A percentile compares a stretch with the other conserved stretches of the same genome.
Evolutionary conservation across 345 rosid genomes (phyloP).

Genomic region (Ricinus communis): DNA sequence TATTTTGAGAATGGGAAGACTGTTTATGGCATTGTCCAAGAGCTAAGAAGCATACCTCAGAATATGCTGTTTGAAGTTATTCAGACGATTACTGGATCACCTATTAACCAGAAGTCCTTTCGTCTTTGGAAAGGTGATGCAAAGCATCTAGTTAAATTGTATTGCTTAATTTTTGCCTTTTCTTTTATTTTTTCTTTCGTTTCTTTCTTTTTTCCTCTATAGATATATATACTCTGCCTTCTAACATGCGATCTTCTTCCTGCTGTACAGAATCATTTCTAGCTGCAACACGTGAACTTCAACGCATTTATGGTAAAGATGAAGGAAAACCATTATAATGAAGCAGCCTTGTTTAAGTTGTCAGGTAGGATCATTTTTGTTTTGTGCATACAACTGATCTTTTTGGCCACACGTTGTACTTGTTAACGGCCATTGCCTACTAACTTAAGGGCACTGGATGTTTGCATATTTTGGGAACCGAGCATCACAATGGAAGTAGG

Average conservation of each 20-base stretch:
- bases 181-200: background rate
- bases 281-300: slow-evolving; percentile 62
- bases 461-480: slow-evolving; percentile 21
- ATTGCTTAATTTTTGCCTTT: background rate
- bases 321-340: slow-evolving; percentile 36
- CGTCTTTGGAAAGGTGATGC: slow-evolving; percentile 58
- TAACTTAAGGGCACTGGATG: slow-evolving; percentile 12
- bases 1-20: slow-evolving; percentile 65
- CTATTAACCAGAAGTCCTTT: slow-evolving; percentile 56
- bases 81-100: slow-evolving; percentile 54
- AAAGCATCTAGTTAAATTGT: background rate
- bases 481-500: slow-evolving; percentile 21
- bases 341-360: slow-evolving; percentile 26
- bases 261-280: slow-evolving; percentile 43
- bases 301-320: slow-evolving; percentile 57
- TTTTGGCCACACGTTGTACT: slow-evolving; percentile 22
- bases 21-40: slow-evolving; percentile 56
- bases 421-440: slow-evolving; percentile 25
- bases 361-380: slow-evolving; percentile 35
- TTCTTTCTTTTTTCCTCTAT: too few relatives aligned
- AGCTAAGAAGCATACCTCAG: slow-evolving; percentile 59
- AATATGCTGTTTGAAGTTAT: slow-evolving; percentile 54
- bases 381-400: slow-evolving; percentile 36
- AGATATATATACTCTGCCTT: background rate
- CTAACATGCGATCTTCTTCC: slow-evolving; percentile 4